A percentile compares a stretch with the other conserved stretches of the same genome.
Conservation (phyloP, 2,329 filamentous ascomycete genomes). For the Diaporthe destruens region DNA sequence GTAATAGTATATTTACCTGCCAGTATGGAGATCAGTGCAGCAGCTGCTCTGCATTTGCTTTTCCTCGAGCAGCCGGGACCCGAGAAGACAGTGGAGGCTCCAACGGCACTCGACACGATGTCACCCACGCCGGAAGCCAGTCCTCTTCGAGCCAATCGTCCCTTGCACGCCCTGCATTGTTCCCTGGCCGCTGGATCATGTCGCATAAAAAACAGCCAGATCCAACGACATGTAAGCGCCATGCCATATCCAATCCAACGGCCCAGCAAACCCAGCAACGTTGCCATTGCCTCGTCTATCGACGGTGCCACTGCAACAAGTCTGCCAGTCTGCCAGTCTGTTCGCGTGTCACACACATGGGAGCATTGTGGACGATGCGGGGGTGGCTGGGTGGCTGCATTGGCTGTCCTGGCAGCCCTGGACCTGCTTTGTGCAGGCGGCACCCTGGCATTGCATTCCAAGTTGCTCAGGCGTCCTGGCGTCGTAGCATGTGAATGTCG, state of each 20-base stretch:
- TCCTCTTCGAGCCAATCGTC: constrained; percentile 6
- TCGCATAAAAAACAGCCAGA: constrained; percentile 23
- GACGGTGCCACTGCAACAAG: constrained; percentile 4
- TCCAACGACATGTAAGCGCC: constrained; percentile 18
- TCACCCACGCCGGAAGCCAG: constrained; percentile 28
- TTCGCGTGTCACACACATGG: constrained; percentile 26
- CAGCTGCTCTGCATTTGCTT: constrained; percentile 2
- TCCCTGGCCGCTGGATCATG: background rate
- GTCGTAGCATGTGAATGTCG: constrained; percentile 25
- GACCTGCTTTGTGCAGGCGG: constrained; percentile 14
- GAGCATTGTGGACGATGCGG: constrained; percentile 11
- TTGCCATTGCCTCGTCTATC: constrained; percentile 10
- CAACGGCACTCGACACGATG: constrained; percentile 19
- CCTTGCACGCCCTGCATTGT: background rate
- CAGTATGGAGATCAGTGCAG: constrained; percentile 31
- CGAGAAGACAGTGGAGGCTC: constrained; percentile 27
- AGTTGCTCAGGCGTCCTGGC: background rate
- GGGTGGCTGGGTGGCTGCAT: constrained; percentile 29
- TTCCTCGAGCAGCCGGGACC: constrained; percentile 24
- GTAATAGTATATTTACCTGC: background rate
- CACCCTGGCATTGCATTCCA: constrained; percentile 10
- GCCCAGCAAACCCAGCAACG: background rate
- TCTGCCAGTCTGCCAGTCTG: constrained; percentile 23
- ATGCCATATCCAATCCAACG: constrained; percentile 2
- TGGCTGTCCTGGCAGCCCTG: constrained; percentile 14